phyloP scores from a whole-genome alignment of 208 protist genomes.

The Phytomonas francai region DNA sequence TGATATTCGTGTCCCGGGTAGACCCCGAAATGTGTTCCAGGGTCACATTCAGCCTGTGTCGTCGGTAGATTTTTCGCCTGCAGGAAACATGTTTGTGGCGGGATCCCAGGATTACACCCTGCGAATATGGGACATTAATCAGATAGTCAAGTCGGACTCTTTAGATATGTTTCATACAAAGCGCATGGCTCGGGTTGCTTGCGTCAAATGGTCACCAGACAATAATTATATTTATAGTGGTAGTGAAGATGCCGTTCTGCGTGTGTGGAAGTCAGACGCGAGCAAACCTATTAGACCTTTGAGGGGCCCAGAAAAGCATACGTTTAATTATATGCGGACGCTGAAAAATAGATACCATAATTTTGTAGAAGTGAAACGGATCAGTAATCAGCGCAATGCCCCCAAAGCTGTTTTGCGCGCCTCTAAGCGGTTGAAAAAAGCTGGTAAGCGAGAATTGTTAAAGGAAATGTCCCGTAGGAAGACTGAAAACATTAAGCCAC shows the following conservation, averaged over 20 bases:
- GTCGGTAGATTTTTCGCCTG: slow-evolving; percentile 95
- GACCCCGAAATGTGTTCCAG: slow-evolving; percentile 92
- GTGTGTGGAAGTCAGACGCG: slow-evolving; percentile 95
- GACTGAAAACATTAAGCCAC: slow-evolving; percentile 69
- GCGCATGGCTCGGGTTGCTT: slow-evolving; percentile 96
- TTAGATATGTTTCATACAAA: slow-evolving; percentile 97
- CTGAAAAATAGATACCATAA: slow-evolving; percentile 81
- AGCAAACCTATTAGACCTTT: slow-evolving; percentile 86
- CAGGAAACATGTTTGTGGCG: slow-evolving; percentile 92
- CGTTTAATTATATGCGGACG: slow-evolving; percentile 91
- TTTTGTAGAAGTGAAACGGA: slow-evolving; percentile 84
- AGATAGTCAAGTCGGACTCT: slow-evolving; percentile 79
- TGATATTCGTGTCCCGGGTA: slow-evolving; percentile 93
- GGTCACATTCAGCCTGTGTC: slow-evolving; percentile 93
- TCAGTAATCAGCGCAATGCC: slow-evolving; percentile 83
- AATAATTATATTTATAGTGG: slow-evolving; percentile 93
- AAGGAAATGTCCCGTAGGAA: slow-evolving; percentile 83
- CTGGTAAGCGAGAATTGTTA: slow-evolving; percentile 69
- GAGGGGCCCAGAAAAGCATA: slow-evolving; percentile 82
- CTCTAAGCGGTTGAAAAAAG: slow-evolving; percentile 57
- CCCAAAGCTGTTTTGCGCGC: slow-evolving; percentile 73
- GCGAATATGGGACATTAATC: slow-evolving; percentile 91
- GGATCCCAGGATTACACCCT: slow-evolving; percentile 94
- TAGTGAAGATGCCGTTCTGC: slow-evolving; percentile 95
- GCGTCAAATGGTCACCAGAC: slow-evolving; percentile 90